Base-by-base conservation (phyloP, 2,329 filamentous ascomycete genomes). In the Claviceps purpurea region DNA sequence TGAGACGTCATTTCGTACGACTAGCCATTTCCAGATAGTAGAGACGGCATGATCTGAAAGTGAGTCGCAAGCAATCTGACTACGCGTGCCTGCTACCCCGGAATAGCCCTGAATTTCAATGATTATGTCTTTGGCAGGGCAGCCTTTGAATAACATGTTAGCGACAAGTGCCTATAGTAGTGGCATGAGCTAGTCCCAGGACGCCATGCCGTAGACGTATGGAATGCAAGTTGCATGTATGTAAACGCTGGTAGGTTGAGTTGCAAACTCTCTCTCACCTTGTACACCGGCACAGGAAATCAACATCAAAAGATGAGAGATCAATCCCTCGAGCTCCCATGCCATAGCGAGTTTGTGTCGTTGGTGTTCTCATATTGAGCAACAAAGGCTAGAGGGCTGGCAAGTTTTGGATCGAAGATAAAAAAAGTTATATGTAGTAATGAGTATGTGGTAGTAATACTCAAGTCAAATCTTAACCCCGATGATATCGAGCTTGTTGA, bases 251-350 rank as follows among this genome's bases (percentile, higher is more conserved):
- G 26, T 30, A 30, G 26, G 26, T 30, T 30, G 26, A 10, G 26
- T 30, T 30, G 26, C 26, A 30, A 34, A n/a, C 30, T 43, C 38
- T 43, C 38, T 63, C 66, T 60, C 54, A 65, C 68, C 67, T 58
- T 65, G 57, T 59, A 69, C 67, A 49, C 68, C 68, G 24, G 64
- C 62, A 54, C 67, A 70, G 46, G 68, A 64, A 43, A 69, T 64
- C 38, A 68, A 56, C 48, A 67, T 61, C 54, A 70, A 56, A 46
- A 70, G 59, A 52, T 61, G 60, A 47, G 62, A 64, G 54, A 70
- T 67, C 56, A 69, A 58, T 56, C 64, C 65, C 59, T 70, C 68
- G 26, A 69, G 65, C 57, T 70, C 67, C 54, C 62, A 64, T 52
- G 63, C 62, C 68, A 70, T 70, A 50, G 46, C 57, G 52, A 56